Evolutionary conservation across 306 rosid genomes (phyloP), one percentile per base, ranked within the genome.

Genomic region (Gleditsia sinensis): DNA sequence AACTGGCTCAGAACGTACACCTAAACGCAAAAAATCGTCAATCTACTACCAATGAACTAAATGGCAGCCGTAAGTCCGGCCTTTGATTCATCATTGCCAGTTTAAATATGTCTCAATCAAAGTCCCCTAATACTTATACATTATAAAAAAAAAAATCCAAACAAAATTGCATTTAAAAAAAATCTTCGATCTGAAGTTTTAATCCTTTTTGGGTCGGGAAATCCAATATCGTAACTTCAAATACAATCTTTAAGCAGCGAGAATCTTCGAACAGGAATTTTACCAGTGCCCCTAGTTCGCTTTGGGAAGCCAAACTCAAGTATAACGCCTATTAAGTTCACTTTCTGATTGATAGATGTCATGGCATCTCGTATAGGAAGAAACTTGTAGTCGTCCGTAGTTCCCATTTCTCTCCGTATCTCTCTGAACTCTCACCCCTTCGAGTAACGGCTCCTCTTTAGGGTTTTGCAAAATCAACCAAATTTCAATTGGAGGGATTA

Each of bases 1-100:
- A 45, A 78, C 83, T 86, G 88, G 97, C 97, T 89, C 90, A 86
- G 83, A 65, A 68, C 61, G 76, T 57, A 80, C 85, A 93, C 97
- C 87, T 88, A 83, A 71, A 80, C 67, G 74, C 43, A 69, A 59
- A 80, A 43, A 33, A 1, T 93, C 93, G 61, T 91, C 94, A 91
- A 50, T 65, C 96, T 91, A 91, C 97, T 89, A 91, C 93, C 93
- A 65, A 57, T 19, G 77, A 68, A 80, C 46, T 63, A 61, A 77
- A 51, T 70, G 83, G 96, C 91, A 90, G 97, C 97, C 80, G 84
- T 93, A 81, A 84, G 90, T 54, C 92, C 90, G 92, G 97, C 95
- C 97, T 90, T 93, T 93, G 79, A 64, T 67, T 87, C 96, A 74
- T 88, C 98, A 93, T 80, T 21, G 91, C 96, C 93, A 86, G 78